Base-by-base conservation (phyloP, 352 stramenopile species). In the Phytophthora sp. region DNA sequence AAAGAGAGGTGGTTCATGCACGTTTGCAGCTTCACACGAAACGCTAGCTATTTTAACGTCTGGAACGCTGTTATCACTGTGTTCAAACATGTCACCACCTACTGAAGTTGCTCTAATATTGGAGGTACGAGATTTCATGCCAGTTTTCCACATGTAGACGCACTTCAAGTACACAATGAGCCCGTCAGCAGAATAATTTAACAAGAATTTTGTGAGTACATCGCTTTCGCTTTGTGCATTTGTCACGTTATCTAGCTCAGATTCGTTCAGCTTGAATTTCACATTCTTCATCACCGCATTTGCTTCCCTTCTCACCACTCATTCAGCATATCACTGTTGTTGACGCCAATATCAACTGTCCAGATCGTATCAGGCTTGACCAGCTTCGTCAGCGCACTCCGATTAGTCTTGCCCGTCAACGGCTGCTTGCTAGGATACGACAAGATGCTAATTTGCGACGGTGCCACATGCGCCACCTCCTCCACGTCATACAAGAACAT, bases 401-500 rank as follows among this genome's bases (percentile, higher is more conserved):
- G 65, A 35, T 91, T 81, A 2, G 71, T 88, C 63, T 93, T 92
- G 38, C 77, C 82, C 3, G 73, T 65, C 13, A 95, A 63, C 11
- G 80, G 61, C 47, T 89, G 80, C 36, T 91, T 91, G 35, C 83
- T 76, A 7, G 85, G 84, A 70, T 92, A 91, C 54, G 81, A 70
- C 13, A 90, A 56, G 41, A 95, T 84, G n/a, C 76, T 77, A 66
- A 93, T 95, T 66, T 95, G 87, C 1, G 87, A 86, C 30, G 87
- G 87, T 4, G 87, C 87, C 5, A 93, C 74, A 27, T 90, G 82
- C 1, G 87, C 66, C 15, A 95, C 87, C 63, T 93, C 87, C 24
- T 95, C 87, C 11, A 88, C 74, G 38, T 95, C 87, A 56, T 93
- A 95, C 36, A 95, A 45, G 55, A 92, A 95, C 44, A 89, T 72